These are phyloP conservation scores for Acidomyces sp. DNA, from an alignment of 495 filamentous ascomycete species.

Conservation along the genomic window DNA sequence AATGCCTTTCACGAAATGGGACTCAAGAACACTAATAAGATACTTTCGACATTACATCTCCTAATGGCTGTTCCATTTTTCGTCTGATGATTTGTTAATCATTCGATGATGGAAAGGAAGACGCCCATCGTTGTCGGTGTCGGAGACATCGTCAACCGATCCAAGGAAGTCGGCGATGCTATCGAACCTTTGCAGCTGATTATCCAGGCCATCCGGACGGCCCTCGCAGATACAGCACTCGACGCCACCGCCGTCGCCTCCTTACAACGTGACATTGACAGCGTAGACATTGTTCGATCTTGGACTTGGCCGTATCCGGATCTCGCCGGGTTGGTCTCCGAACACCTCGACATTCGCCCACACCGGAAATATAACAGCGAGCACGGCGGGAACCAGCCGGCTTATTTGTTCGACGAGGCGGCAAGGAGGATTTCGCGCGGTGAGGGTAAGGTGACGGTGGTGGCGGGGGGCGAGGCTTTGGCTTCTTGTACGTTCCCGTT, in stretches of 20 bases:
- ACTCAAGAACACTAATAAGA: no score
- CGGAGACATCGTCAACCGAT: conserved; percentile 40
- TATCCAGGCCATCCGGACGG: conserved; percentile 34
- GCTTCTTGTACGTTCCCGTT: conserved; percentile 34
- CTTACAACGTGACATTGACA: conserved; percentile 38
- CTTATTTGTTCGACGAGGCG: conserved; percentile 42
- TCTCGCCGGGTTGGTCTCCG: conserved; percentile 33
- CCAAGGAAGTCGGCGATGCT: conserved; percentile 36
- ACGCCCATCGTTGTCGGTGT: conserved; percentile 37
- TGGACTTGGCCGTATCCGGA: conserved; percentile 48
- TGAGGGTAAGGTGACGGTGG: conserved; percentile 36
- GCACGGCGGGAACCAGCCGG: conserved; percentile 44
- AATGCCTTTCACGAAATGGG: no score
- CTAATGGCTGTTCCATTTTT: no score
- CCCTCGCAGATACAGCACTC: conserved; percentile 33
- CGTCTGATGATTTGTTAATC: no score
- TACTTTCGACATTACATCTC: no score
- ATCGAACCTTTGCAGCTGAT: conserved; percentile 41
- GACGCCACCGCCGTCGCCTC: conserved; percentile 12
- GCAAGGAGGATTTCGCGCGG: conserved; percentile 36
- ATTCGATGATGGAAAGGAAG: no score
- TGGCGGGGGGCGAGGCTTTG: conserved; percentile 46
- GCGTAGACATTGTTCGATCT: conserved; percentile 39
- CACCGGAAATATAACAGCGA: conserved; percentile 33
- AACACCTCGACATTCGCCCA: conserved; percentile 31